phyloP scores from a whole-genome alignment of 805 yeast genomes.

The Peterozyma xylosa region DNA sequence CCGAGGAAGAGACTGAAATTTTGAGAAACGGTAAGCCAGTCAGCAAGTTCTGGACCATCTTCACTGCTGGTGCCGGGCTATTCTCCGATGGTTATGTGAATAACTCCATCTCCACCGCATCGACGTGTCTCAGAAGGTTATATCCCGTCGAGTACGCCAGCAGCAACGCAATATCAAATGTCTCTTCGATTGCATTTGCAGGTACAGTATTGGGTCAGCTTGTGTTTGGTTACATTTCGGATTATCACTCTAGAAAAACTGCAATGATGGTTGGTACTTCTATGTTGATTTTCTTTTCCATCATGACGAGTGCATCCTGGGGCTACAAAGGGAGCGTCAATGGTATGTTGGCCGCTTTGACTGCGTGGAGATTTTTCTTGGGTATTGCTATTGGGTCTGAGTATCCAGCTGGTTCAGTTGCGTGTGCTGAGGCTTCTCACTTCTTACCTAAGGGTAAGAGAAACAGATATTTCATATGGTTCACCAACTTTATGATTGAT shows the following conservation, averaged over 20 bases:
- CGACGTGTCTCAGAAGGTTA: constrained; percentile 57
- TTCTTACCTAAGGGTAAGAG: constrained; percentile 73
- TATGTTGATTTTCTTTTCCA: constrained; percentile 69
- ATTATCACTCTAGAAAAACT: constrained; percentile 68
- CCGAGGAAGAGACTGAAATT: constrained; percentile 17
- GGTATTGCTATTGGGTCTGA: constrained; percentile 95
- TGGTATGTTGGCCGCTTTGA: constrained; percentile 79
- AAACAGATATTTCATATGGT: constrained; percentile 84
- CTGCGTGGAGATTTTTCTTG: constrained; percentile 77
- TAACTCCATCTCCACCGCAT: constrained; percentile 73
- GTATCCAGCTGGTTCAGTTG: constrained; percentile 89
- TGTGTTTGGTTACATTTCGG: constrained; percentile 73
- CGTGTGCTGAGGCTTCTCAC: constrained; percentile 87
- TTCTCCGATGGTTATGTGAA: constrained; percentile 92
- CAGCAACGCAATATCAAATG: constrained; percentile 70
- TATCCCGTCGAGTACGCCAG: constrained; percentile 57
- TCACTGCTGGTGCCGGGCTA: constrained; percentile 86
- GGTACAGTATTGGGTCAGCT: constrained; percentile 90
- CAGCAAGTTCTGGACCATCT: constrained; percentile 49
- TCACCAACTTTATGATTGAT: constrained; percentile 86
- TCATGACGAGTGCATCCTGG: constrained; percentile 83
- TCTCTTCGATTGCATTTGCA: constrained; percentile 82
- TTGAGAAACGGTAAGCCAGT: constrained; percentile 16
- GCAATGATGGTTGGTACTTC: constrained; percentile 79
- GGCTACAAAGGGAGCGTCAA: constrained; percentile 62